Percentiles rank a stretch among this genome's conserved stretches.
Evolutionary conservation across 192 early-diverging fungal genomes (phyloP).

Genomic region (Borealophlyctis nickersoniae): DNA sequence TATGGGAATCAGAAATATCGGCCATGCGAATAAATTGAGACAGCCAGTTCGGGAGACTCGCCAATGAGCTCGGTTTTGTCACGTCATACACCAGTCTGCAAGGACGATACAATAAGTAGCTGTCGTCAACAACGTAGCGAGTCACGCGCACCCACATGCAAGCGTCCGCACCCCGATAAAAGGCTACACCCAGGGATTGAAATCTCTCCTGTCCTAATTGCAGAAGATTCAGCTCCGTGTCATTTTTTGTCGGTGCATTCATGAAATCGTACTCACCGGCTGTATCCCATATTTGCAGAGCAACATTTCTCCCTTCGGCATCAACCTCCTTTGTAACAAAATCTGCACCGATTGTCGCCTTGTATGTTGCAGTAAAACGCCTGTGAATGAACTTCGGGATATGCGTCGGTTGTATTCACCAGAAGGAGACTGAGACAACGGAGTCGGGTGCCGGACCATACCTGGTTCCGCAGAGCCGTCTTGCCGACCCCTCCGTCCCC

Average conservation of each 20-base stretch:
- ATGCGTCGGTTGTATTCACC: too few species aligned
- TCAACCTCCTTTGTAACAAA: conserved; percentile 37
- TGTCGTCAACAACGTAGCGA: not conserved
- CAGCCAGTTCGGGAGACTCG: conserved; percentile 34
- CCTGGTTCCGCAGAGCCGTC: conserved; percentile 39
- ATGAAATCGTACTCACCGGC: conserved; percentile 23
- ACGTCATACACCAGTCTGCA: conserved; percentile 46
- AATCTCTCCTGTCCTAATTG: conserved; percentile 41
- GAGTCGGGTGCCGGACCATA: conserved; percentile 1
- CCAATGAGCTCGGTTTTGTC: conserved; percentile 31
- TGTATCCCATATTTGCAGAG: conserved; percentile 50
- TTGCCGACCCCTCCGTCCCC: conserved; percentile 46
- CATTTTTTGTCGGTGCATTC: not conserved
- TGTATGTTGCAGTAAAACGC: conserved; percentile 34
- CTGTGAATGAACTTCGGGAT: conserved; percentile 31
- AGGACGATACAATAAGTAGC: not conserved
- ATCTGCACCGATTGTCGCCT: conserved; percentile 45
- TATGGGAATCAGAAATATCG: conserved; percentile 33
- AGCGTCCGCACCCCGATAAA: conserved; percentile 47
- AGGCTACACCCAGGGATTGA: conserved; percentile 40
- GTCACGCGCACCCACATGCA: conserved; percentile 30
- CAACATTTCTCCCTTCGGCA: conserved; percentile 20
- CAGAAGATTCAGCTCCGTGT: not conserved
- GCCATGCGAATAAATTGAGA: conserved; percentile 34
- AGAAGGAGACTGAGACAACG: too few species aligned